Base-by-base conservation (phyloP, 2,329 filamentous ascomycete species). In the Colletotrichum liaoningense region DNA sequence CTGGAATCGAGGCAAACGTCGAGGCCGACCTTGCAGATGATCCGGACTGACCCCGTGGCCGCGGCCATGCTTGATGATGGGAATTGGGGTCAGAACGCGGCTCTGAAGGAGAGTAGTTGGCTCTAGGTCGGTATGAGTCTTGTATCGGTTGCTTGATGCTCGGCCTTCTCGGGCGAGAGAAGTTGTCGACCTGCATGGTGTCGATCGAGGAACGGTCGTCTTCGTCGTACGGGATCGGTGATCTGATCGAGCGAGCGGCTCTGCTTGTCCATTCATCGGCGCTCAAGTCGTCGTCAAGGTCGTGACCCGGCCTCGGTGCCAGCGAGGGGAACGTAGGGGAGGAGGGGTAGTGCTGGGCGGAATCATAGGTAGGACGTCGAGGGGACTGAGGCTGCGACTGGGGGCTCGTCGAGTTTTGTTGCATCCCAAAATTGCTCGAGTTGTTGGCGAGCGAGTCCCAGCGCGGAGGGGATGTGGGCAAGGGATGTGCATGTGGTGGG, bases 151-250 rank as follows among this genome's bases (percentile, higher is more conserved):
- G 86, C 69, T 84, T 84, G 73, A 88, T 83, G 78, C 89, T 90
- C 52, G 84, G 82, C 74, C 89, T 89, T 70, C 89, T 84, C 55
- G 89, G 89, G 52, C 89, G 85, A n/a, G 89, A 91, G 79, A 91
- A 91, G 80, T 91, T 91, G 77, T 87, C 86, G 58, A 89, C 67
- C 70, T 72, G 74, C 66, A 75, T 75, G 26, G 74, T 73, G 33
- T 75, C 73, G 24, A 72, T 69, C 38, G 72, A 74, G 57, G 65
- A 72, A 35, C 79, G 57, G 75, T 74, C 38, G 74, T 77, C 54
- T 79, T 78, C 55, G 74, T 79, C 30, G 74, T 77, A 54, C 76
- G 71, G 62, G 38, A 77, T 38, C 69, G 67, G 35, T 75, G 76
- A 58, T 74, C 72, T 75, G 26, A 75, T 69, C 26, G 77, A 69